Percentiles rank a stretch among this genome's conserved stretches.
Conservation (phyloP, 345 rosid genomes). For the Acer yangbiense region DNA sequence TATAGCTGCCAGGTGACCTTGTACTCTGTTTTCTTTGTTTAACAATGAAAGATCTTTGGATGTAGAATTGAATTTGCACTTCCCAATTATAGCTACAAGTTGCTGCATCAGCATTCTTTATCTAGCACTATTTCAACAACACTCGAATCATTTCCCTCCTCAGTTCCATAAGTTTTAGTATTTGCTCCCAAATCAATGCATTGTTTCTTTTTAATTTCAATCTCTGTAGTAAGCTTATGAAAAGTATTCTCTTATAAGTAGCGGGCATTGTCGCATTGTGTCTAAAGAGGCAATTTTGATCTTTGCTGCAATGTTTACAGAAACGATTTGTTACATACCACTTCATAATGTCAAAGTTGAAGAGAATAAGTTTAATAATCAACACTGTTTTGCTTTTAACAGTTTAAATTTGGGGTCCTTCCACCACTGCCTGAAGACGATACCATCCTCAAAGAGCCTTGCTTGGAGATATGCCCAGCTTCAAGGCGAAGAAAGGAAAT, state of each 20-base stretch:
- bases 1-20: slow-evolving; percentile 82
- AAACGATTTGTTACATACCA: background rate
- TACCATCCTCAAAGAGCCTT: slow-evolving; percentile 60
- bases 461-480: slow-evolving; percentile 72
- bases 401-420: slow-evolving; percentile 82
- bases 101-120: background rate
- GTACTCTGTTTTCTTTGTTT: slow-evolving; percentile 8
- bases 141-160: background rate
- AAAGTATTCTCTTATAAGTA: background rate
- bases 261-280: background rate
- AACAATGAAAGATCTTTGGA: background rate
- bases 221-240: background rate
- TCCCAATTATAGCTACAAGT: background rate
- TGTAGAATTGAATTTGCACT: background rate
- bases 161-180: background rate
- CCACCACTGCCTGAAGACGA: slow-evolving; percentile 68
- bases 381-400: slow-evolving; percentile 11
- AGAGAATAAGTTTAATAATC: background rate
- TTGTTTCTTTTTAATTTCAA: background rate
- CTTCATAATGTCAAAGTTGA: background rate
- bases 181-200: no score
- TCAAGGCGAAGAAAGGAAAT: slow-evolving; percentile 46
- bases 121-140: background rate
- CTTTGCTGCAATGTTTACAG: background rate
- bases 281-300: background rate